These are phyloP conservation scores for Phaeosphaeriaceae sp. DNA, from an alignment of 2,329 filamentous ascomycete genomes.

Conservation along the genomic window DNA sequence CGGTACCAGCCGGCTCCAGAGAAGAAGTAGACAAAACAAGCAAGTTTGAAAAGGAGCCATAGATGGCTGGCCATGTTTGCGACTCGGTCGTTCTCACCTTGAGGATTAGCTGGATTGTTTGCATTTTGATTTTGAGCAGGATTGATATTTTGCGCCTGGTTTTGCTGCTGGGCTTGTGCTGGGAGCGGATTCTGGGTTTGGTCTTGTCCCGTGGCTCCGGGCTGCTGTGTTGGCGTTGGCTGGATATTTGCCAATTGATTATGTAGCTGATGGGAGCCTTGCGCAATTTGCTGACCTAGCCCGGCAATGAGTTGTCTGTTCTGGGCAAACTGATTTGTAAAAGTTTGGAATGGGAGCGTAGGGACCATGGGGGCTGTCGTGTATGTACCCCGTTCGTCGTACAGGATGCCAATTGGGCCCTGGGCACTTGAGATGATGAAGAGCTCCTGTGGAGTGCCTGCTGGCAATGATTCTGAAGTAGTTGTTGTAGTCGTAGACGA, in stretches of 20 bases:
- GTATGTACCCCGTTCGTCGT: slow-evolving; percentile 45
- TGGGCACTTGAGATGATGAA: slow-evolving; percentile 47
- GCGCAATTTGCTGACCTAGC: slow-evolving; percentile 39
- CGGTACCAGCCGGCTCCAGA: slow-evolving; percentile 53
- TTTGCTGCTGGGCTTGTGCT: slow-evolving; percentile 15
- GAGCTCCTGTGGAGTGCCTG: slow-evolving; percentile 33
- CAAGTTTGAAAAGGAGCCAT: slow-evolving; percentile 65
- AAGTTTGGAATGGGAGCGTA: slow-evolving; percentile 37
- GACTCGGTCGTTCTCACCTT: slow-evolving; percentile 33
- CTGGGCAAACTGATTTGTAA: slow-evolving; percentile 41
- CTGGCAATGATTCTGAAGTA: slow-evolving; percentile 13
- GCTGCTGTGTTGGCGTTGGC: slow-evolving; percentile 25
- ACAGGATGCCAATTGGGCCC: slow-evolving; percentile 45
- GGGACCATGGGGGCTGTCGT: slow-evolving; percentile 38
- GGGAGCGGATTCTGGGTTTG: slow-evolving; percentile 11
- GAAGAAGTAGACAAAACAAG: slow-evolving; percentile 66
- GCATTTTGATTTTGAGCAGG: slow-evolving; percentile 14
- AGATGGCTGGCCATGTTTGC: slow-evolving; percentile 47
- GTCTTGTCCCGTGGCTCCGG: slow-evolving; percentile 10
- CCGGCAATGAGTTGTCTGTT: slow-evolving; percentile 42
- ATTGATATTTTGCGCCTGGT: slow-evolving; percentile 15
- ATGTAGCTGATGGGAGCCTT: slow-evolving; percentile 20
- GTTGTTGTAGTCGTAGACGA: slow-evolving; percentile 6
- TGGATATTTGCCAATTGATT: slow-evolving; percentile 26
- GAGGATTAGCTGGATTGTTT: slow-evolving; percentile 15